These are phyloP conservation scores for Ophiostoma sp. DNA, from an alignment of 2,329 filamentous ascomycete genomes.

Conservation along the genomic window DNA sequence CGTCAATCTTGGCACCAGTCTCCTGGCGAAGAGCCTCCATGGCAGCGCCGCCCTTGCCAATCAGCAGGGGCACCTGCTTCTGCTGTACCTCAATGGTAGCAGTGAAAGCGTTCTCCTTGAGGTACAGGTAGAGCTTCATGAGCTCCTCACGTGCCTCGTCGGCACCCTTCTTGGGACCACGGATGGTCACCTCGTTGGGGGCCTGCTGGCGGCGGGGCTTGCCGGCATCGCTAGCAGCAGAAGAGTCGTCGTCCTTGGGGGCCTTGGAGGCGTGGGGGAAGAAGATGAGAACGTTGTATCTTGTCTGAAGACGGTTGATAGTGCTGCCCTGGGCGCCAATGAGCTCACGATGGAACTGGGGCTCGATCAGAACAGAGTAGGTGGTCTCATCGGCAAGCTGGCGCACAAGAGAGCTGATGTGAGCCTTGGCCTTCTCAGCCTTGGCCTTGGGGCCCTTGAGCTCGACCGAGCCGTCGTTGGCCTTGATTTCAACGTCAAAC, in stretches of 20 bases:
- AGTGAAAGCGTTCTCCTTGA: constrained; percentile 78
- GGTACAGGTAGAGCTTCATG: constrained; percentile 78
- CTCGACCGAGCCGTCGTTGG: constrained; percentile 89
- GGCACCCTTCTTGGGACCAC: constrained; percentile 86
- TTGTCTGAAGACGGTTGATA: constrained; percentile 85
- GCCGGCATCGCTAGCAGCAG: constrained; percentile 60
- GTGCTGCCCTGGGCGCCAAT: constrained; percentile 84
- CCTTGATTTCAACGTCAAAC: constrained; percentile 72
- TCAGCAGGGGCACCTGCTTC: constrained; percentile 87
- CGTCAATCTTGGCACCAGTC: constrained; percentile 85
- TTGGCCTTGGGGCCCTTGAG: constrained; percentile 95
- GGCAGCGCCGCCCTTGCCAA: constrained; percentile 81
- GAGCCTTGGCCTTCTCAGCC: constrained; percentile 75
- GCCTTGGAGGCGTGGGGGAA: constrained; percentile 70
- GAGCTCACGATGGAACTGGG: constrained; percentile 88
- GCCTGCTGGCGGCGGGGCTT: constrained; percentile 66
- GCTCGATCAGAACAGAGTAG: constrained; percentile 80
- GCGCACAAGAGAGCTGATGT: constrained; percentile 73
- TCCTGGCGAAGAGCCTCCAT: constrained; percentile 83
- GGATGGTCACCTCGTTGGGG: constrained; percentile 82
- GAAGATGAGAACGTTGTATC: constrained; percentile 91
- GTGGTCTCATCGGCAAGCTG: constrained; percentile 88
- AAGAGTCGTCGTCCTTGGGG: constrained; percentile 63
- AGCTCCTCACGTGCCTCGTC: constrained; percentile 91
- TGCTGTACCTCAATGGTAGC: constrained; percentile 80